Evolutionary conservation across 352 stramenopile species (phyloP), one percentile per base, ranked within the genome.

Genomic region (Phytophthora palmivora): DNA sequence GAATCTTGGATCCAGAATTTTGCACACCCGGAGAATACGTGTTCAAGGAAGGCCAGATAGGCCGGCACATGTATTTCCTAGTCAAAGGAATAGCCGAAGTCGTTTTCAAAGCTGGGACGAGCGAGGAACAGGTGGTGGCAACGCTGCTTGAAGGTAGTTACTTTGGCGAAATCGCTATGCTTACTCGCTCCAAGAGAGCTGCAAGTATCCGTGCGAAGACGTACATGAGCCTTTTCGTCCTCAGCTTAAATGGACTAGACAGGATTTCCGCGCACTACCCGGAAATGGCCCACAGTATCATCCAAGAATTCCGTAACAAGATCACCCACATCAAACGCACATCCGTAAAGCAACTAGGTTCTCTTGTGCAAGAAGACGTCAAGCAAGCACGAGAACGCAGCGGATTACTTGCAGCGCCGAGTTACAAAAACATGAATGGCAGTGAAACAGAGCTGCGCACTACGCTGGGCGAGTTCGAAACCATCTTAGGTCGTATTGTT

Each of bases 1-100:
- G 76, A n/a, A 89, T 94, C 33, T 58, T 94, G 12, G 81, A 89
- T 34, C 81, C 82, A 0, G 85, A 94, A 54, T 94, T 89, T 54
- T 94, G 83, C 39, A 92, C 85, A 0, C 83, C 85, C 3, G 78
- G 80, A 1, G 83, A 94, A 52, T 94, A 86, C 46, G 82, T 94
- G 3, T 94, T 94, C 69, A 91, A 94, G 42, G 83, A 94, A 77
- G 85, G 85, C 6, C 79, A 91, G 51, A 67, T 92, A 0, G 85
- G 85, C 10, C 74, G 85, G 2, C 83, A 94, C 70, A 94, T 94
- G 85, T 94, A 94, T 47, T 94, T 94, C 55, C 70, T 94, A 7
- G 79, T 92, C 43, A 91, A 91, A 45, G 85, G 85, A 9, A 65
- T 74, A 6, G 85, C 83, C 11, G 85, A 92, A 50, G 79, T 94